Base-by-base conservation (phyloP, 345 rosid species). In the Iberis pinnata region DNA sequence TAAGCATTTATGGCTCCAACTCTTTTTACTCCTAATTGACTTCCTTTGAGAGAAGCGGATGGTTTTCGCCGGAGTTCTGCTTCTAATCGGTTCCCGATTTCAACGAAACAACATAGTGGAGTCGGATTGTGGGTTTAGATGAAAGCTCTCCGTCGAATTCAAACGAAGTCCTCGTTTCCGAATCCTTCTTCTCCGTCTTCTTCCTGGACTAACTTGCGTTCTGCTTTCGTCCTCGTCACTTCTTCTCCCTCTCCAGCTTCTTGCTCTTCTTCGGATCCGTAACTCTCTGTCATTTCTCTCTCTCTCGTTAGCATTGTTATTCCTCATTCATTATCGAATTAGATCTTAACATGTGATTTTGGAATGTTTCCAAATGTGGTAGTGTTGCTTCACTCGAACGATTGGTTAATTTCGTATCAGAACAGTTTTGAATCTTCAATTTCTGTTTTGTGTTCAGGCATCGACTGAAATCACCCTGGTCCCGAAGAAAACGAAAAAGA, bases 151-250 rank as follows among this genome's bases (percentile, higher is more conserved):
- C 58, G 74, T 65, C 69, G 88, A 62, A 92, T 86, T 72, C 83
- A 79, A 43, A 84, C 95, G 56, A 68, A 72, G 56, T 69, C 93
- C 61, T 72, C 89, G 33, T 70, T 83, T 45, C 67, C 79, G 39
- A 80, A 73, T 58, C 71, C 81, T 13, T 66, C 93, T 10, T 85
- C 95, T 4, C 73, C 82, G 2, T 61, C 81, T 0, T 77, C 80
- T 0, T 80, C 88, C 19, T 90, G 98, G 98, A 59, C 75, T 71
- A 89, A 82, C 57, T 72, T 90, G 81, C 98, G 98, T 56, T 87
- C 96, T 64, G 92, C 84, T 29, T 76, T 87, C 18, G 78, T 82
- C 61, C 65, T 89, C 53, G 89, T 79, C 62, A 68, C 78, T 65
- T 84, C 89, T 60, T 84, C 89, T 59, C 83, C 97, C 20, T 80